Conservation (phyloP, 1,284 basidiomycete genomes). For the Melampsora americana region DNA sequence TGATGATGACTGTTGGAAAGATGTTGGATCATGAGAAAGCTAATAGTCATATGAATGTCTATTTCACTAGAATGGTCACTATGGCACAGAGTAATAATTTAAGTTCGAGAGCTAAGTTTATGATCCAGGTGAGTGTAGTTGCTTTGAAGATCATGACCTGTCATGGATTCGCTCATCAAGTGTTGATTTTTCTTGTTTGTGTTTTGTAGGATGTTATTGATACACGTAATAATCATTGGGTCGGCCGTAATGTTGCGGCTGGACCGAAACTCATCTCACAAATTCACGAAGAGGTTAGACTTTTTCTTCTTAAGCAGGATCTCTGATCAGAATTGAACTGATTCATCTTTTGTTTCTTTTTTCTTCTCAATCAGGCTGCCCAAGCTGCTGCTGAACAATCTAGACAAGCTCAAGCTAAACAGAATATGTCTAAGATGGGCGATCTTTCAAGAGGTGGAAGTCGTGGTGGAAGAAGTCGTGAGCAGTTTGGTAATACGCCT, state of each 20-base stretch:
- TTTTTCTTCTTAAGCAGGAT: no score
- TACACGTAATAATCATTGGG: slow-evolving; percentile 38
- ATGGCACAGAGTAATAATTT: slow-evolving; percentile 63
- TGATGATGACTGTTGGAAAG: slow-evolving; percentile 81
- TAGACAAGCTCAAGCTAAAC: slow-evolving; percentile 30
- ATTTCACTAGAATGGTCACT: slow-evolving; percentile 84
- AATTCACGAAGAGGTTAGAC: background rate
- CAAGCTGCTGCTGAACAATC: slow-evolving; percentile 4
- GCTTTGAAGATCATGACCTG: background rate
- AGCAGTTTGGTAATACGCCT: slow-evolving; percentile 17
- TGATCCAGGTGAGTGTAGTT: slow-evolving; percentile 49
- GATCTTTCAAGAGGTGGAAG: slow-evolving; percentile 36
- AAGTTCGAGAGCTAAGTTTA: slow-evolving; percentile 35
- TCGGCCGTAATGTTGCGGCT: slow-evolving; percentile 22
- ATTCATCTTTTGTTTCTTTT: background rate
- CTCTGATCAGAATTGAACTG: no score
- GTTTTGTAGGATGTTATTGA: slow-evolving; percentile 38
- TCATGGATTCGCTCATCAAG: no score
- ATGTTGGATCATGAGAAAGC: slow-evolving; percentile 73
- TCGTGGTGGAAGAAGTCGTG: slow-evolving; percentile 27
- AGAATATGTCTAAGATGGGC: slow-evolving; percentile 16
- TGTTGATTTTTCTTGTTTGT: background rate
- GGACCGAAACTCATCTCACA: slow-evolving; percentile 14
- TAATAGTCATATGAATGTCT: slow-evolving; percentile 79
- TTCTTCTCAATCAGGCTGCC: background rate